Evolutionary conservation across 768 basidiomycete genomes (phyloP), one percentile per base, ranked within the genome.

Genomic region (Boletus vinaceobasis): DNA sequence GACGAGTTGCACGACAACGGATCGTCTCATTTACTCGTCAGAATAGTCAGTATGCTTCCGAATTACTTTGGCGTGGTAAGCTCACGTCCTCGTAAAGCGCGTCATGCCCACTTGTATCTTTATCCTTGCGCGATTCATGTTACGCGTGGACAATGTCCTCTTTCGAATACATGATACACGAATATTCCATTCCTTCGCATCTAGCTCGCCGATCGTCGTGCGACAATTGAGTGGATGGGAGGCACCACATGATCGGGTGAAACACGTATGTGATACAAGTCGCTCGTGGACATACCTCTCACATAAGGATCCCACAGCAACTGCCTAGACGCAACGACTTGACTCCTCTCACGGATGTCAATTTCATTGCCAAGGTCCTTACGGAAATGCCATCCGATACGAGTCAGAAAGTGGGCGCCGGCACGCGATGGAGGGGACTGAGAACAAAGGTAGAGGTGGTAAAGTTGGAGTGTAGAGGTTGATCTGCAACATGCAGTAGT

Each of bases 1-100:
- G 94, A 98, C 68, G 97, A 99, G 70, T 77, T 98, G 43, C 94
- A 98, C 65, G 97, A 99, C 66, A 98, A 98, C 65, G 97, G 97
- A 0, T 84, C 91, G 7, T 94, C 94, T 1, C 81, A 85, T 31
- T 71, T 93, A 2, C 79, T 93, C 27, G 87, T 93, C 43, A 79
- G 94, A 63, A 92, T 98, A 54, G 95, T 98, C 67, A 72, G 91
- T 80, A 14, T 19, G 3, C 9, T 14, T 26, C 29, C 7, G 21
- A 6, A 3, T 17, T 29, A 15, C 23, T 4, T 15, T 14, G 52
- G 1, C 21, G 29, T 23, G 21, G 26, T 43, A 26, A 8, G 38
- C 52, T 58, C 38, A 56, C 35, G 26, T 27, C 10, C 29, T 14
- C 38, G 29, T 29, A 23, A 65, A 98, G 95, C 87, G 97, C 46